Conservation (phyloP, 129 eudicot species). For the Pittosporum tobira region DNA sequence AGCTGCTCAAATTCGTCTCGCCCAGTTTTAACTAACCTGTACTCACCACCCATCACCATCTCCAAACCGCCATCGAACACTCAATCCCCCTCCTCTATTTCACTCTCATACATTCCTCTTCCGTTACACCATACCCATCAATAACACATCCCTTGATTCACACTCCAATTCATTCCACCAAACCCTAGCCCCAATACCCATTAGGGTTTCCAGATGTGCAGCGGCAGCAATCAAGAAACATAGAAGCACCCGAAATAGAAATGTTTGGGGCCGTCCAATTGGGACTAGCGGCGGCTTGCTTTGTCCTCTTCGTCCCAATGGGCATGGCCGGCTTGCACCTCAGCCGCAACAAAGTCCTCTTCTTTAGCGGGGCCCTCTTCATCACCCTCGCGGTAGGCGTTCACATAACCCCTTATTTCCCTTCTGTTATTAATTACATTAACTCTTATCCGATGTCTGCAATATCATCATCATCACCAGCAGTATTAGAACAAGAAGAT, state of each 20-base stretch:
- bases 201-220: slow-evolving; percentile 16
- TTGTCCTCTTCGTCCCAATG: slow-evolving; percentile 87
- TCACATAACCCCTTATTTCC: slow-evolving; percentile 80
- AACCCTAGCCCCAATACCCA: slow-evolving; percentile 8
- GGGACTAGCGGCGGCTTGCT: slow-evolving; percentile 81
- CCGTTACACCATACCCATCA: slow-evolving; percentile 45
- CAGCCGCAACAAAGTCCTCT: slow-evolving; percentile 88
- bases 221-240: slow-evolving; percentile 5
- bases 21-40: not conserved
- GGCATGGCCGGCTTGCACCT: slow-evolving; percentile 98
- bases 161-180: slow-evolving; percentile 23
- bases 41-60: not conserved
- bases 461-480: slow-evolving; percentile 7
- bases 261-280: slow-evolving; percentile 90
- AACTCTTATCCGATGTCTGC: slow-evolving; percentile 14
- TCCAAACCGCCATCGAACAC: slow-evolving; percentile 6
- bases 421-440: slow-evolving; percentile 23
- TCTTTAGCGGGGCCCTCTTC: slow-evolving; percentile 87
- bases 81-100: slow-evolving; percentile 4
- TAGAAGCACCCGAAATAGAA: slow-evolving; percentile 2
- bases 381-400: slow-evolving; percentile 85
- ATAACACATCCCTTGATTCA: slow-evolving; percentile 27
- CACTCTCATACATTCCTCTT: slow-evolving; percentile 7
- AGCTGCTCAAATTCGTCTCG: slow-evolving; percentile 7
- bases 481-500: slow-evolving; percentile 17